These are phyloP conservation scores for Glycyrrhiza uralensis DNA, from an alignment of 306 rosid species.

Conservation along the genomic window DNA sequence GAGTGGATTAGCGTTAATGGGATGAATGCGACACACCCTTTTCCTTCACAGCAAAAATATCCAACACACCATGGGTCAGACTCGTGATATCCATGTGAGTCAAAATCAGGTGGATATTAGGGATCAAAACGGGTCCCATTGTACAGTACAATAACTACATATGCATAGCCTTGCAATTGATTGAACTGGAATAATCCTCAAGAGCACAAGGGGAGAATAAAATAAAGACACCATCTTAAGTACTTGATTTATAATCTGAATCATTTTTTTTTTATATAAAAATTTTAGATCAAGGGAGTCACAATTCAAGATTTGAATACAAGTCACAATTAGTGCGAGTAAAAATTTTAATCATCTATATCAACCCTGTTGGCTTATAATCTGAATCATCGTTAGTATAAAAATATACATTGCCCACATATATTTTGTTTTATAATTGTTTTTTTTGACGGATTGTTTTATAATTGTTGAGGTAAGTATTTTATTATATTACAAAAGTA, in stretches of 20 bases:
- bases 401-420: background rate
- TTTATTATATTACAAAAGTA: no score
- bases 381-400: background rate
- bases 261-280: no score
- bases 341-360: no score
- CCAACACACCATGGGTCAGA: background rate
- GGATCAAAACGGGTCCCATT: conserved; percentile 51
- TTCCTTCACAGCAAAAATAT: background rate
- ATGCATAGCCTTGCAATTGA: background rate
- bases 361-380: no score
- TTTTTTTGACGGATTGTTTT: no score
- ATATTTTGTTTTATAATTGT: background rate
- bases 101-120: conserved; percentile 31
- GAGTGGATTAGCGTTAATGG: background rate
- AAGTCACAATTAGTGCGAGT: no score
- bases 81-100: conserved; percentile 1
- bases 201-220: background rate
- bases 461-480: background rate
- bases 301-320: no score
- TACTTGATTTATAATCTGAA: background rate
- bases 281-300: no score
- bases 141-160: background rate
- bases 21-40: background rate
- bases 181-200: background rate
- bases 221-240: background rate